Evolutionary conservation across 1,139 yeast species (phyloP).

Genomic region (Maudiozyma humilis): DNA sequence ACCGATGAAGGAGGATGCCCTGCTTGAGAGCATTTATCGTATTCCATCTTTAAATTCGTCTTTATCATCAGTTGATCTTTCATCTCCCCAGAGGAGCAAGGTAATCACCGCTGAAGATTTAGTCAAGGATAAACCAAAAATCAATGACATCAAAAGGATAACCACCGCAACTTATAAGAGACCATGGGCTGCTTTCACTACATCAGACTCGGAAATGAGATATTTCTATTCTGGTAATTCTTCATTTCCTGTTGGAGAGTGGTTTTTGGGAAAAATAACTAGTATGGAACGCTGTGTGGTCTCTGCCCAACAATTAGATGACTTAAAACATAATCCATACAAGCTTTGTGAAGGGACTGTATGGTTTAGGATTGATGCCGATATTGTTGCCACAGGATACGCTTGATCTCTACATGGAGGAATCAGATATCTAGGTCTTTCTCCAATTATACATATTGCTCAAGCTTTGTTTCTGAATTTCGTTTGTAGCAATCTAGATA

Average conservation of each 20-base stretch:
- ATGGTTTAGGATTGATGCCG: slow-evolving; percentile 29
- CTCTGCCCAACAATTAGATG: slow-evolving; percentile 7
- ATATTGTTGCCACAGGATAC: not conserved
- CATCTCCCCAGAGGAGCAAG: slow-evolving; percentile 26
- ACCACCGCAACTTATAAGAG: no score
- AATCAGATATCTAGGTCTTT: not conserved
- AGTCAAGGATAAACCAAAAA: not conserved
- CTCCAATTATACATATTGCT: no score
- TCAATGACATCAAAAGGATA: no score
- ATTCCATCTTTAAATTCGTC: slow-evolving; percentile 25
- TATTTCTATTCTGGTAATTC: slow-evolving; percentile 20
- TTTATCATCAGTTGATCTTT: slow-evolving; percentile 30
- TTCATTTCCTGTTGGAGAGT: slow-evolving; percentile 23
- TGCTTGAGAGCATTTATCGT: slow-evolving; percentile 25
- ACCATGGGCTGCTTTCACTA: slow-evolving; percentile 31
- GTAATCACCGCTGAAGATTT: slow-evolving; percentile 5
- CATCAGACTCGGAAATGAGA: slow-evolving; percentile 24
- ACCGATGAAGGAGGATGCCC: slow-evolving; percentile 47
- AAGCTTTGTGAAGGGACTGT: slow-evolving; percentile 21
- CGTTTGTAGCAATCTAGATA: no score
- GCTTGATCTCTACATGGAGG: not conserved
- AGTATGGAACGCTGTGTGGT: slow-evolving; percentile 19
- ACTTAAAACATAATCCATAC: slow-evolving; percentile 16
- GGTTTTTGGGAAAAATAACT: slow-evolving; percentile 29
- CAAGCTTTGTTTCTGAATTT: no score